Evolutionary conservation across 768 basidiomycete species (phyloP), one percentile per base, ranked within the genome.

Genomic region (Hortiboletus flavorubellus): DNA sequence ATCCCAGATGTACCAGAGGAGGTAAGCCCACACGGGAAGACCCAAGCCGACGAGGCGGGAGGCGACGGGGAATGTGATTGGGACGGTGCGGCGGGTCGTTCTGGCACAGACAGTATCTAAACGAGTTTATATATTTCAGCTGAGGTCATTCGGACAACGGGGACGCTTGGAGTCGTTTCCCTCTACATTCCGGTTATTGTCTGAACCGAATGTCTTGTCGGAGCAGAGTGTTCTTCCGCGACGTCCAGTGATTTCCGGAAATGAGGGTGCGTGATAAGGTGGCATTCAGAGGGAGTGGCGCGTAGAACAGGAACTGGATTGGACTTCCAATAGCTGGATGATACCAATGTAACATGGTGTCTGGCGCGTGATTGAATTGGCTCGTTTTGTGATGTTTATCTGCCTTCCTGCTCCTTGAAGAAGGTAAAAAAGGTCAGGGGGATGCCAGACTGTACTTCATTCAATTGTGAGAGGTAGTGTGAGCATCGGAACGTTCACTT

Each of bases 251-350:
- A 85, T 21, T 23, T 9, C 40, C 33, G n/a, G 40, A 31, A 9
- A n/a, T 11, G 39, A 39, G n/a, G n/a, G 15, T 39, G 38, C 38
- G 18, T 10, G 10, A 40, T 39, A 10, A 8, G 39, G 39, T 18
- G n/a, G 10, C 5, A n/a, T 18, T n/a, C 39, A 9, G 18, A 4
- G n/a, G 16, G 39, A 18, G 8, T 39, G 38, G 10, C n/a, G 10
- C n/a, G 10, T 18, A 9, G n/a, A 39, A 18, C 10, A n/a, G 65
- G 93, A 97, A 68, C 78, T 21, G 37, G n/a, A 38, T 38, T n/a
- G 9, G 38, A 10, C n/a, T 18, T 18, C 9, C 3, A 39, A 18
- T 4, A 18, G 8, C n/a, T 8, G n/a, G 38, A 8, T 18, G 38
- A 18, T 35, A 35, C 35, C 12, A 16, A 38, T 4, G n/a, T 21